Evolutionary conservation across 768 basidiomycete species (phyloP), one percentile per base, ranked within the genome.

Genomic region (Russula sp.): DNA sequence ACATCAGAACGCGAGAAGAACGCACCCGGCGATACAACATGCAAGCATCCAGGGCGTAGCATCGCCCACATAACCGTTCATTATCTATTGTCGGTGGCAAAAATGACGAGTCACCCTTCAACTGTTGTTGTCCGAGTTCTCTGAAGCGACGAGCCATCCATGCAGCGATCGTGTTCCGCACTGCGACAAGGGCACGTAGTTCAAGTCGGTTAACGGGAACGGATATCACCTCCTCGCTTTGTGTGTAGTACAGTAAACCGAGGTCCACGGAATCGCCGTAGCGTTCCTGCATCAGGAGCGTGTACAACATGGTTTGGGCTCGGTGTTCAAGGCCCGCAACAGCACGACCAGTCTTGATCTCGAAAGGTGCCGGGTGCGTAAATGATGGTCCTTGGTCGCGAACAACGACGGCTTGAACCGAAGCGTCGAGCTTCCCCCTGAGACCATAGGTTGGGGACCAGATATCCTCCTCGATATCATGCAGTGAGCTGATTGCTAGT

Each of bases 271-370:
- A 83, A 6, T 84, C 82, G 6, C 87, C 92, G 71, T 98, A 98
- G n/a, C 96, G 84, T 73, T 98, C 95, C 44, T 85, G 84, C 69
- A 94, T 85, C 1, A 99, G 80, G 5, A 98, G 78, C 1, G 94
- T 96, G 73, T 99, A 99, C 4, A 99, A 77, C 88, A 98, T 94
- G 1, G 97, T 99, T 75, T 99, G 97, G 0, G 97, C 97, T 42
- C 97, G 89, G 74, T 98, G 96, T 68, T 96, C 94, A 84, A 94
- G 86, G 2, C 83, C 82, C 0, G 85, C 88, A 7, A 80, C 77
- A 0, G 88, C 77, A 34, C 89, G 82, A 2, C 97, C 97, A 0
- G 97, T 99, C 76, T 99, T 99, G 76, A 99, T 92, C 74, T 99
- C 97, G 59, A 99, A 86, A 1, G 96, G 96, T 69, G 88, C 79